A percentile compares a stretch with the other conserved stretches of the same genome.
Conservation (phyloP, 179 eudicot species). For the Sideroxylon spinosum region DNA sequence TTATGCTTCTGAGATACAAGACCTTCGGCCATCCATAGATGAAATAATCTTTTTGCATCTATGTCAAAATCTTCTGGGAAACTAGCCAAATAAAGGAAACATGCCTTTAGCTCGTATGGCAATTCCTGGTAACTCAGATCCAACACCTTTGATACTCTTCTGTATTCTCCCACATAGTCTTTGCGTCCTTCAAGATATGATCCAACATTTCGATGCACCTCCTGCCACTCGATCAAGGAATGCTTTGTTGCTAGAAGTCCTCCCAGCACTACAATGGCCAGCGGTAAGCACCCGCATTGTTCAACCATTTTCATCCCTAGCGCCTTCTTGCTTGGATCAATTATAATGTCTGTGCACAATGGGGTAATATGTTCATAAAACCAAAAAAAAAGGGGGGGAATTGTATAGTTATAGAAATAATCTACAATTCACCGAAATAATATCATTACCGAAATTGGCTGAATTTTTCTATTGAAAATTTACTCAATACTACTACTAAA, state of each 20-base stretch:
- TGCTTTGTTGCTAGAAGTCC: constrained; percentile 36
- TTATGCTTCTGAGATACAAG: background rate
- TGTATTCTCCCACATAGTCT: background rate
- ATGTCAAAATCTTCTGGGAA: constrained; percentile 20
- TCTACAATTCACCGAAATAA: too few species aligned
- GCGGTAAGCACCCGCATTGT: constrained; percentile 46
- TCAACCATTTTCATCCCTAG: constrained; percentile 36
- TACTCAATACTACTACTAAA: too few species aligned
- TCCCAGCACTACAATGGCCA: constrained; percentile 44
- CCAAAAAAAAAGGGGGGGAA: too few species aligned
- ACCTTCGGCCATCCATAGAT: constrained; percentile 26
- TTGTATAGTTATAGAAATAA: too few species aligned
- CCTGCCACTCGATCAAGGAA: constrained; percentile 36
- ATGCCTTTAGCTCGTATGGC: constrained; percentile 18
- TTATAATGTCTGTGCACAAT: too few species aligned
- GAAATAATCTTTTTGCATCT: background rate
- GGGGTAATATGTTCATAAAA: too few species aligned
- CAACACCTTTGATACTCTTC: constrained; percentile 6
- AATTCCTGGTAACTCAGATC: constrained; percentile 22
- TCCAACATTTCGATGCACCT: constrained; percentile 22
- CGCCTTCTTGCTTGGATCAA: constrained; percentile 8
- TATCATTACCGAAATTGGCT: too few species aligned
- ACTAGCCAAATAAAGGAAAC: constrained; percentile 17
- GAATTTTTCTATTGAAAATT: too few species aligned
- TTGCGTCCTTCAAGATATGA: constrained; percentile 13